A percentile compares a stretch with the other conserved stretches of the same genome.
Evolutionary conservation across 192 early-diverging fungal genomes (phyloP).

Genomic region (Linnemannia exigua): DNA sequence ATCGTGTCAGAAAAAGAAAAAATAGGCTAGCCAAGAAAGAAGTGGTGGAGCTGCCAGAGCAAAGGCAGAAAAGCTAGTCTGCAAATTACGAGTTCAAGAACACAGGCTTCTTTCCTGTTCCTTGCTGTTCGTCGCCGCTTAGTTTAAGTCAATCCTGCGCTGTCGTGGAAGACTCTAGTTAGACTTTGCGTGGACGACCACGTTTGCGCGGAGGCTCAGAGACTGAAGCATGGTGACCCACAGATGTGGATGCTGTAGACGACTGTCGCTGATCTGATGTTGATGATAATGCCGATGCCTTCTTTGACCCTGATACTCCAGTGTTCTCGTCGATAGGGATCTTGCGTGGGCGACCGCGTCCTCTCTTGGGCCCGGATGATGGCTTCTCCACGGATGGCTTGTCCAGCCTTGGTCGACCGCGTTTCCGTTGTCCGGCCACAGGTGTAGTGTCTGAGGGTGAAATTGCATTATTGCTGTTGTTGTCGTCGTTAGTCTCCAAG

Average conservation of each 20-base stretch:
- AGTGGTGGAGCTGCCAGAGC: no score
- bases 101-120: no score
- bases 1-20: no score
- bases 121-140: no score
- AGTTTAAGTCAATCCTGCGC: no score
- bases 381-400: background rate
- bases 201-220: background rate
- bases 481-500: background rate
- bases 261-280: no score
- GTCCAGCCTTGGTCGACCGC: background rate
- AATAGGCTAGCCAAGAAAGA: no score
- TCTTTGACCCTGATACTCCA: background rate
- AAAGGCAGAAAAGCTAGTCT: no score
- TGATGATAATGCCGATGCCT: background rate
- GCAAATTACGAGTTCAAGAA: no score
- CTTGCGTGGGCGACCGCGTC: background rate
- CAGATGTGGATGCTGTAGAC: background rate
- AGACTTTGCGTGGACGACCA: background rate
- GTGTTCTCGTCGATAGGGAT: background rate
- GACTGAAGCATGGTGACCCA: background rate
- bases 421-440: background rate
- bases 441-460: background rate
- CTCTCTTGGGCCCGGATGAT: background rate
- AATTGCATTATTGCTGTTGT: background rate
- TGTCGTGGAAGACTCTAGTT: background rate